phyloP scores from a whole-genome alignment of 495 filamentous ascomycete genomes.

The Xylaria grammica region DNA sequence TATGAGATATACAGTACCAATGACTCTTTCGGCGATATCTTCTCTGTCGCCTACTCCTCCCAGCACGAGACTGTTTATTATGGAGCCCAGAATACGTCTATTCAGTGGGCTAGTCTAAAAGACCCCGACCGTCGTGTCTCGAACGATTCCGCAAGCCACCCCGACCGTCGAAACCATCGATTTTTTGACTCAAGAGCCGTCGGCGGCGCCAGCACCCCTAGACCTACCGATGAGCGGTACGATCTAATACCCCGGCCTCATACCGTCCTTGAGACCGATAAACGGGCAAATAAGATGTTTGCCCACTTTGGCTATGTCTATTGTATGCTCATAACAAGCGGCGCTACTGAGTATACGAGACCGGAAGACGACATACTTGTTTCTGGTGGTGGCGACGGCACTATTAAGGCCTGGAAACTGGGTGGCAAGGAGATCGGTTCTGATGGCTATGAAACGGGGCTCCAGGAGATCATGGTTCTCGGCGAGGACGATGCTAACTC shows the following conservation, averaged over 20 bases:
- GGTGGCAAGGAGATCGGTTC: slow-evolving; percentile 49
- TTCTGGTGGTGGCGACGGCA: slow-evolving; percentile 91
- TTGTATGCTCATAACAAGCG: slow-evolving; percentile 83
- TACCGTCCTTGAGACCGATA: slow-evolving; percentile 76
- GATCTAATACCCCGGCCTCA: slow-evolving; percentile 61
- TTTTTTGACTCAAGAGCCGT: slow-evolving; percentile 94
- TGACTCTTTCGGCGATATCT: slow-evolving; percentile 90
- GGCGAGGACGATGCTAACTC: slow-evolving; percentile 81
- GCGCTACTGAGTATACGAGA: slow-evolving; percentile 62
- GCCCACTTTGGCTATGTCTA: slow-evolving; percentile 96
- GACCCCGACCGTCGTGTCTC: slow-evolving; percentile 55
- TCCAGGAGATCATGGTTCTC: slow-evolving; percentile 66
- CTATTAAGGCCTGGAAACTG: slow-evolving; percentile 87
- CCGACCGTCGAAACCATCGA: slow-evolving; percentile 79
- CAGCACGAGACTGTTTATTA: slow-evolving; percentile 82
- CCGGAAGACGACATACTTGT: slow-evolving; percentile 78
- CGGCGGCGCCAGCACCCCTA: slow-evolving; percentile 76
- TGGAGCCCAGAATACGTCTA: slow-evolving; percentile 92
- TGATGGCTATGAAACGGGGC: slow-evolving; percentile 51
- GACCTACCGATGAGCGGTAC: slow-evolving; percentile 58
- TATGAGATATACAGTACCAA: slow-evolving; percentile 93
- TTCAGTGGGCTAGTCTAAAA: slow-evolving; percentile 68
- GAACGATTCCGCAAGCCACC: slow-evolving; percentile 70
- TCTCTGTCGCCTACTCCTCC: slow-evolving; percentile 85
- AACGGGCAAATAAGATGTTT: slow-evolving; percentile 80